phyloP scores from a whole-genome alignment of 164 flowering plant genomes.

The Tetrastigma voinierianum region DNA sequence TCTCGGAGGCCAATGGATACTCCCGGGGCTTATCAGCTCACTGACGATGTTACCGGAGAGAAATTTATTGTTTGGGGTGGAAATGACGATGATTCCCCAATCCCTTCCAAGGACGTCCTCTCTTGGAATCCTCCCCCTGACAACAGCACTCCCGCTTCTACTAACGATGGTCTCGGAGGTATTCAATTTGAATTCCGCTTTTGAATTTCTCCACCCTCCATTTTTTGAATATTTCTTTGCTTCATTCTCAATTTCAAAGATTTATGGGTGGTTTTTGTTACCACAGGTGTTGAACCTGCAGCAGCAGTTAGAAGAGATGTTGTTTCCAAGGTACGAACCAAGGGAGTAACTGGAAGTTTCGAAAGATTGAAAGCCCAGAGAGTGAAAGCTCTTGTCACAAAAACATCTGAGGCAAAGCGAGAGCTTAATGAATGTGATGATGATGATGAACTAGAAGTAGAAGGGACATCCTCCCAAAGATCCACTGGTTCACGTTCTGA shows the following conservation, averaged over 20 bases:
- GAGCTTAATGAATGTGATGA: constrained; percentile 13
- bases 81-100: constrained; percentile 21
- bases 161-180: neutral
- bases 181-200: constrained; percentile 1
- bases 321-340: constrained; percentile 5
- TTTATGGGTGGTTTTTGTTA: constrained; percentile 9
- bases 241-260: neutral
- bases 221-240: neutral
- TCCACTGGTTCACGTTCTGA: constrained; percentile 20
- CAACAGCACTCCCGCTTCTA: neutral
- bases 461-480: constrained; percentile 8
- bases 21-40: constrained; percentile 52
- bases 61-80: constrained; percentile 57
- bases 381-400: constrained; percentile 48
- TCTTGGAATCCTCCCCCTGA: constrained; percentile 43
- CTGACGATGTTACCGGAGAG: constrained; percentile 52
- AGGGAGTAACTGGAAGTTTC: constrained; percentile 34
- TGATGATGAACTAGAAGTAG: constrained; percentile 17
- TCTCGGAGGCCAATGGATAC: constrained; percentile 28
- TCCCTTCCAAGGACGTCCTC: constrained; percentile 44
- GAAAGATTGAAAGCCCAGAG: constrained; percentile 64
- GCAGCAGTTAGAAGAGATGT: neutral
- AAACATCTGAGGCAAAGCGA: constrained; percentile 33
- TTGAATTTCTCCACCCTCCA: neutral
- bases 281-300: constrained; percentile 12